Base-by-base conservation (phyloP, 306 rosid species). In the Pyrus betulifolia region DNA sequence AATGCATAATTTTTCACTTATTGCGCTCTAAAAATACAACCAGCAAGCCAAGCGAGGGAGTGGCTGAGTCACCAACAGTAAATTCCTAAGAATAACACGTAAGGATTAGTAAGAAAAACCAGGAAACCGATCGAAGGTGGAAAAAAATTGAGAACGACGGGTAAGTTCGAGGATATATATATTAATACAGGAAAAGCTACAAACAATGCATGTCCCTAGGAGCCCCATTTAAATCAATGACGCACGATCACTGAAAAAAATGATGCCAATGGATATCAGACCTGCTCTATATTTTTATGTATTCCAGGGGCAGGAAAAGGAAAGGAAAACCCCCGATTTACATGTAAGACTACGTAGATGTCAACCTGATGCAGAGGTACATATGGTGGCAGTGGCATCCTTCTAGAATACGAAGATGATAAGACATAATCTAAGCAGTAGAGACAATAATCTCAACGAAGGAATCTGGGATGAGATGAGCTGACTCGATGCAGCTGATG, bases 401-500 rank as follows among this genome's bases (percentile, higher is more conserved):
- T 59, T 74, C 73, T 68, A 59, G 42, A 84, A 68, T 84, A 63
- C 64, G 22, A 74, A 69, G 35, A 83, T 49, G 71, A 88, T 78
- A 69, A 65, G 81, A 70, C 88, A 71, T 40, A 84, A 69, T 72
- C 82, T 68, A 75, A 84, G 75, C 70, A 87, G 79, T 61, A 87
- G 81, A 55, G 80, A 69, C 23, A 75, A 57, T 88, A 85, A 79
- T 83, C 85, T 76, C 73, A 82, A 73, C 54, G 62, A 46, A 73
- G 65, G 65, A 71, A 74, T 62, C 21, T 72, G 45, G 76, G 70
- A 74, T 40, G 77, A 69, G 63, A 78, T 35, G 83, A 80, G 70
- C 71, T 13, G 82, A 63, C 84, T 80, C 27, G 91, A 69, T 69
- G 94, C 95, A 75, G 88, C 91, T 5, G 97, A 92, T 44, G 98